Evolutionary conservation across 306 rosid species (phyloP), one percentile per base, ranked within the genome.

Genomic region (Fragaria vesca): DNA sequence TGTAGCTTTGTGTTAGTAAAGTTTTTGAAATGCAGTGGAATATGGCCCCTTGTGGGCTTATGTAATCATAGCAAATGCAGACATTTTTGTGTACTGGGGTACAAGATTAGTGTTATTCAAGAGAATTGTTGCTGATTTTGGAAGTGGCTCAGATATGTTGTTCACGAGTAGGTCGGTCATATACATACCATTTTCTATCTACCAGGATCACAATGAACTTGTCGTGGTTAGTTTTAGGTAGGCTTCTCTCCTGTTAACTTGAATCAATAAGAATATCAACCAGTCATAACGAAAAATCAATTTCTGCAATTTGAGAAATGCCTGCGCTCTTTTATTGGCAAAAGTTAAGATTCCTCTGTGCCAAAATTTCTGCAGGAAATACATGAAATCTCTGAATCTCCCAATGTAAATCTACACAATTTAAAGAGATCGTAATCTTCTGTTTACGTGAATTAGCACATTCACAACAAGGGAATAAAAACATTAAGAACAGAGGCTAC

Each of bases 1-100:
- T 93, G 85, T 93, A 93, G 86, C 62, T 66, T 8, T 60, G 12
- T 17, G 17, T 34, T 30, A 1, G 69, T 17, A 57, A 58, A 32
- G 21, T 58, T 74, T 43, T 16, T 42, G 69, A 16, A 65, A 16
- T 45, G 60, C 28, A n/a, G 15, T 74, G 42, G 5, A 26, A 21
- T 32, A 32, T 58, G 38, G 45, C 20, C 69, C 77, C 17, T 42
- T 42, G 0, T 0, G 45, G 45, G 45, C 26, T 4, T 18, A 40
- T 42, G 55, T 73, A 73, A 74, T 15, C 5, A 1, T 38, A 36
- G 51, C 67, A 55, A 21, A 9, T 4, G 50, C 55, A 36, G 66
- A 24, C 73, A 43, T 38, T 12, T 5, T 12, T n/a, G 15, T 24
- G 21, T 38, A 34, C 21, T 52, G 50, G 51, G 78, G 75, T 74